phyloP scores from a whole-genome alignment of 345 rosid genomes.

The Excoecaria agallocha region DNA sequence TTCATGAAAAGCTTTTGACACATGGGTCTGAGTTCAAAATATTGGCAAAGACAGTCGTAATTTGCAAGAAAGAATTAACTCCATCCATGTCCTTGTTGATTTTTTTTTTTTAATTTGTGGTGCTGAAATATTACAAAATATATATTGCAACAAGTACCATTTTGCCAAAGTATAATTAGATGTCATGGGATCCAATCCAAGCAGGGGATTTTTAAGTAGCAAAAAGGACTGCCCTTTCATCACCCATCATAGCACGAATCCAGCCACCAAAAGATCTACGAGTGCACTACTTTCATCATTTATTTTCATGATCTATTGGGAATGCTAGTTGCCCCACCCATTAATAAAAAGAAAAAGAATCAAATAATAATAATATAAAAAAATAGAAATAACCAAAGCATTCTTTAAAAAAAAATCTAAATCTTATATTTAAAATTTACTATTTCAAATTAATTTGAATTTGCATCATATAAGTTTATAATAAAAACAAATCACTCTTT shows the following conservation, averaged over 20 bases:
- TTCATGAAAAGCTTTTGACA: not conserved
- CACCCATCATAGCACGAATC: constrained; percentile 36
- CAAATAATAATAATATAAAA: not conserved
- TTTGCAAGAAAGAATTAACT: not conserved
- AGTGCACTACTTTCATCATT: constrained; percentile 40
- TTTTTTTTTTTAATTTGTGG: not conserved
- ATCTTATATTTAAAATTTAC: no score
- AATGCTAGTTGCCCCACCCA: constrained; percentile 38
- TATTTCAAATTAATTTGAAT: no score
- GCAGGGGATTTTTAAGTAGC: constrained; percentile 17
- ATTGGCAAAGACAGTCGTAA: not conserved
- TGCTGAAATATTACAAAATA: constrained; percentile 18
- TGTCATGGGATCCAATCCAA: constrained; percentile 10
- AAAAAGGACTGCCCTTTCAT: constrained; percentile 21
- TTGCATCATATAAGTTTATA: no score
- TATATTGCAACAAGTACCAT: constrained; percentile 9
- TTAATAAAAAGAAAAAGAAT: not conserved
- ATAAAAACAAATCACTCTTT: no score
- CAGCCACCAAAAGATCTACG: constrained; percentile 21
- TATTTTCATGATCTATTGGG: constrained; percentile 32
- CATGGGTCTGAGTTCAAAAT: not conserved
- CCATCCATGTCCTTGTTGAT: not conserved
- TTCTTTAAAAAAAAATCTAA: no score
- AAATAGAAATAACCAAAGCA: no score
- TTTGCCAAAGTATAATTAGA: constrained; percentile 8